A percentile compares a stretch with the other conserved stretches of the same genome.
These are phyloP conservation scores for Entomophthora muscae DNA, from an alignment of 371 early-diverging fungal genomes.

Conservation along the genomic window DNA sequence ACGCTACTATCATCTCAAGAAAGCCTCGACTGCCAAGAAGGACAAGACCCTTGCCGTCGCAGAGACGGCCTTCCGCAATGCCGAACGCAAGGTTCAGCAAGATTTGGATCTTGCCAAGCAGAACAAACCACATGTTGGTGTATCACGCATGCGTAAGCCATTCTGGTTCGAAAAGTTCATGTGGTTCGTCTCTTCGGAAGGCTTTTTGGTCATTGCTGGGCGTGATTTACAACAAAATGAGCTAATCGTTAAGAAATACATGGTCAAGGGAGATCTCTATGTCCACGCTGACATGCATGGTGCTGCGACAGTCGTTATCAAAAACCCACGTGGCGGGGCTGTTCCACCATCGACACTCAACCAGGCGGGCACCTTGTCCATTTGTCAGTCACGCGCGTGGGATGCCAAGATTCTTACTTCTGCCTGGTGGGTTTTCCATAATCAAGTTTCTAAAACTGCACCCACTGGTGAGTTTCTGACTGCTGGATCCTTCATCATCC, in stretches of 20 bases:
- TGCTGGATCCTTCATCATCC: slow-evolving; percentile 94
- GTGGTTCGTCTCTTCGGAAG: slow-evolving; percentile 95
- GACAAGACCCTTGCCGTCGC: slow-evolving; percentile 77
- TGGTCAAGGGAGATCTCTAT: slow-evolving; percentile 71
- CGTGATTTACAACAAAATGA: slow-evolving; percentile 97
- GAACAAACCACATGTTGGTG: slow-evolving; percentile 47
- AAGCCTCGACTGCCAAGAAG: slow-evolving; percentile 63
- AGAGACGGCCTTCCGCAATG: slow-evolving; percentile 66
- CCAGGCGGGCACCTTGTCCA: slow-evolving; percentile 94
- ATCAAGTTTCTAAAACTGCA: slow-evolving; percentile 91
- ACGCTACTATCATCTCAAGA: slow-evolving; percentile 73
- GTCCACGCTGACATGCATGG: slow-evolving; percentile 96
- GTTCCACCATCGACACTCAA: slow-evolving; percentile 74
- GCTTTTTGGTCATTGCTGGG: slow-evolving; percentile 90
- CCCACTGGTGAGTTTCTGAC: slow-evolving; percentile 93
- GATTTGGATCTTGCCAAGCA: slow-evolving; percentile 38
- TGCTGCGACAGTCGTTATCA: slow-evolving; percentile 84
- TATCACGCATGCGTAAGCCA: slow-evolving; percentile 74
- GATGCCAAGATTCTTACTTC: slow-evolving; percentile 88
- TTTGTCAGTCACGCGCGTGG: slow-evolving; percentile 96
- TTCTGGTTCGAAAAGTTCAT: slow-evolving; percentile 99
- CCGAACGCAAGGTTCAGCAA: slow-evolving; percentile 70
- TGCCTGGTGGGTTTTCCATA: slow-evolving; percentile 91
- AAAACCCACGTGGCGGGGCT: slow-evolving; percentile 49
- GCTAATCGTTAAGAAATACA: slow-evolving; percentile 75